Evolutionary conservation across 768 basidiomycete species (phyloP).

Genomic region (Suillus paluster): DNA sequence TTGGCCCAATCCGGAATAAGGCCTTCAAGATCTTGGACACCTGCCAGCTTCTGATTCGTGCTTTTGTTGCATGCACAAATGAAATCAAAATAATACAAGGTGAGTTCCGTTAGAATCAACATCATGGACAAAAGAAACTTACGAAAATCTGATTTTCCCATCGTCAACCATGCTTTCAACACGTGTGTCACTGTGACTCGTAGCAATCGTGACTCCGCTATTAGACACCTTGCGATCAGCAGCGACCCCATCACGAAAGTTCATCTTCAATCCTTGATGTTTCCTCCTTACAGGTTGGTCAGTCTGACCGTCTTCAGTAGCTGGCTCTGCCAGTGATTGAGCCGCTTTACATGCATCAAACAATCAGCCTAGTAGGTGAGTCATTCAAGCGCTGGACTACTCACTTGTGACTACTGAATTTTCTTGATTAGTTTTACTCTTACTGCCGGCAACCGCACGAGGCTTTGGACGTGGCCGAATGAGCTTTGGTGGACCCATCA

Average conservation of each 20-base stretch:
- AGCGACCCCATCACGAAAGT: not conserved
- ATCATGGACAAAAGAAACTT: not conserved
- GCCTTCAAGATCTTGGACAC: too few relatives aligned
- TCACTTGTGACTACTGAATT: not conserved
- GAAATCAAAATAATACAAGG: not conserved
- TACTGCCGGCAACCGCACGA: too few relatives aligned
- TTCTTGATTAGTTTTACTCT: too few relatives aligned
- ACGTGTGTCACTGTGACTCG: not conserved
- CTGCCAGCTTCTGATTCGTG: too few relatives aligned
- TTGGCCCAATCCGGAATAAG: too few relatives aligned
- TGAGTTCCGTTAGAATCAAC: not conserved
- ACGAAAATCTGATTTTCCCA: not conserved
- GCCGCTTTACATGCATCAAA: not conserved
- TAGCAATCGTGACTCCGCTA: not conserved
- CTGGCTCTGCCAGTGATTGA: too few relatives aligned
- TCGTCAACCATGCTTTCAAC: not conserved
- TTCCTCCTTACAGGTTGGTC: not conserved
- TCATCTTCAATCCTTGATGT: not conserved
- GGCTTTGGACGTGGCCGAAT: not conserved
- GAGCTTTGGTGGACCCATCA: not conserved
- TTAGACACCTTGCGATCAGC: not conserved
- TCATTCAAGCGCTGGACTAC: not conserved
- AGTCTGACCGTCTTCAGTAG: not conserved
- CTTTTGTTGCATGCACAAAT: too few relatives aligned
- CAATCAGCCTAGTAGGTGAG: too few relatives aligned